These are phyloP conservation scores for Coemansia sp. DNA, from an alignment of 371 early-diverging fungal species.

Conservation along the genomic window DNA sequence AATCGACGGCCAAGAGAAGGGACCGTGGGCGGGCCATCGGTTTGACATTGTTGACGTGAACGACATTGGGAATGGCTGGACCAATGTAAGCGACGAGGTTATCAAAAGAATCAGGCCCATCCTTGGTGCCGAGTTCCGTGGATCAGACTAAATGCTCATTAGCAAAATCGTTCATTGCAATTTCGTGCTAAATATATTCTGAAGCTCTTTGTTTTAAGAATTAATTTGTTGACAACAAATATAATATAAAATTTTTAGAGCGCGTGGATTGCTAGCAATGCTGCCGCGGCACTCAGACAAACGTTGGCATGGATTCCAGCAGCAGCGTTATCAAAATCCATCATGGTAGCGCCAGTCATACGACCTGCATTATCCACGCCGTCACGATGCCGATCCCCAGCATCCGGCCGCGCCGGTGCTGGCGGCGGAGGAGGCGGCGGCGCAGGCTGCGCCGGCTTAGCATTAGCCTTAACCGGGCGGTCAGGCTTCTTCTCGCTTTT, in stretches of 20 bases:
- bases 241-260: too few relatives aligned
- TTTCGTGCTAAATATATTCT: too few relatives aligned
- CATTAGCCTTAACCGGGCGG: background rate
- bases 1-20: background rate
- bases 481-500: background rate
- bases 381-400: constrained; percentile 9
- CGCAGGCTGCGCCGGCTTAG: constrained; percentile 5
- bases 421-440: constrained; percentile 1
- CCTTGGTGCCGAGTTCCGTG: too few relatives aligned
- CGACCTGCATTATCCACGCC: constrained; percentile 10
- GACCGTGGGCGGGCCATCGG: background rate
- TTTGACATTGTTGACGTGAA: background rate
- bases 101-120: too few relatives aligned
- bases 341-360: constrained; percentile 7
- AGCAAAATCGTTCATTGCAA: too few relatives aligned
- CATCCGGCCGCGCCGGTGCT: background rate
- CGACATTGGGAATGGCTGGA: background rate
- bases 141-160: too few relatives aligned
- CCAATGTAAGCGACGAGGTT: background rate
- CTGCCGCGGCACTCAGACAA: too few relatives aligned
- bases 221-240: too few relatives aligned
- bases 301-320: too few relatives aligned
- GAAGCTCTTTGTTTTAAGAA: too few relatives aligned
- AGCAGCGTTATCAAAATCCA: too few relatives aligned
- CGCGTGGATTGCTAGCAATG: too few relatives aligned